Percentiles rank a stretch among this genome's conserved stretches.
Evolutionary conservation across 805 yeast genomes (phyloP).

Genomic region (Hanseniaspora nectarophila): DNA sequence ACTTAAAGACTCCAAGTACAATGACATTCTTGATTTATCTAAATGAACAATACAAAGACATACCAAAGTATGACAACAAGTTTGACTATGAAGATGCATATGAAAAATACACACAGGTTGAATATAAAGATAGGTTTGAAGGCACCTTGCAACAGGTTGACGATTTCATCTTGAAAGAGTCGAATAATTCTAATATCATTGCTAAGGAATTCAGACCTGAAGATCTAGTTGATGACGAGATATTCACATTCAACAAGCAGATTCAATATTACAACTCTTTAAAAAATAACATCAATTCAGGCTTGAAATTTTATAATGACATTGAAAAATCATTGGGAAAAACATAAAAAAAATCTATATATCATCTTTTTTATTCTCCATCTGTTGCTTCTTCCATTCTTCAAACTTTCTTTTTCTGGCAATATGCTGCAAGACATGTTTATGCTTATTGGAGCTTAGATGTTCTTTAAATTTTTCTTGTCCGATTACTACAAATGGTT

Average conservation of each 20-base stretch:
- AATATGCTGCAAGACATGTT: slow-evolving; percentile 37
- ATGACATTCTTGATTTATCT: not conserved
- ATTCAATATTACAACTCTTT: not conserved
- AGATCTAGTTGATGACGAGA: not conserved
- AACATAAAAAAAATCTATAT: not conserved
- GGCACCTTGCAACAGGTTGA: not conserved
- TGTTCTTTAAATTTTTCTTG: slow-evolving; percentile 61
- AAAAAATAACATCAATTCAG: slow-evolving; percentile 20
- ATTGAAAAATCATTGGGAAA: not conserved
- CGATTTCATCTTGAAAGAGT: not conserved
- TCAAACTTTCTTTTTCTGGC: slow-evolving; percentile 45
- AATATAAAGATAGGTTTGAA: not conserved
- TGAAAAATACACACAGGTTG: not conserved
- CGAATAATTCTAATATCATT: not conserved
- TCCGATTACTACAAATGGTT: slow-evolving; percentile 58
- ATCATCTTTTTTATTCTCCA: not conserved
- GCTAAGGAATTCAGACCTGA: not conserved
- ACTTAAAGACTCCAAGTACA: not conserved
- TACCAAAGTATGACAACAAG: not conserved
- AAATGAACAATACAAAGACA: not conserved
- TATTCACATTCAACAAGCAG: not conserved
- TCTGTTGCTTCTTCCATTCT: slow-evolving; percentile 27
- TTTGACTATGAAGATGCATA: not conserved
- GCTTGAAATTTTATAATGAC: slow-evolving; percentile 20
- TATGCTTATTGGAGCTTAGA: slow-evolving; percentile 55